A percentile compares a stretch with the other conserved stretches of the same genome.
Conservation (phyloP, 257 asterid genomes). For the Capsicum baccatum region DNA sequence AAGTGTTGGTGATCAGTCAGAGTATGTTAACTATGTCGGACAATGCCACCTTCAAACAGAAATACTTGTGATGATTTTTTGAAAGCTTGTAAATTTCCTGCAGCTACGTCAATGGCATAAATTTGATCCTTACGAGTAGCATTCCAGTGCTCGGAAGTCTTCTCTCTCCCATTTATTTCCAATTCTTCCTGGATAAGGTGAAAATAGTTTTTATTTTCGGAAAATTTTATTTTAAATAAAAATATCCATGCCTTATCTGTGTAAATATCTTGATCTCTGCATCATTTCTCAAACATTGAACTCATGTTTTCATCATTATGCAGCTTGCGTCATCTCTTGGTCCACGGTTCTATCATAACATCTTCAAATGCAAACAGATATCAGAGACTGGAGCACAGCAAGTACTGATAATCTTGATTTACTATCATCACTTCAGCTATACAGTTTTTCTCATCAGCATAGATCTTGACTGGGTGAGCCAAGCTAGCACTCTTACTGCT, state of each 20-base stretch:
- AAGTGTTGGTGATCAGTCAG: constrained; percentile 99
- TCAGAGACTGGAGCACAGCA: constrained; percentile 99
- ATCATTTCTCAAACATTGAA: constrained; percentile 20
- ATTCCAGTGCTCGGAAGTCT: constrained; percentile 96
- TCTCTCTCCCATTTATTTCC: constrained; percentile 92
- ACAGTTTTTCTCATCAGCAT: constrained; percentile 6
- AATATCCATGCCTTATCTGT: neutral
- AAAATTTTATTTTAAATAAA: neutral
- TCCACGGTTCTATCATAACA: constrained; percentile 90
- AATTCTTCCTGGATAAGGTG: constrained; percentile 90
- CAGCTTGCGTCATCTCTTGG: constrained; percentile 97
- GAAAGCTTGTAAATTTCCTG: constrained; percentile 44
- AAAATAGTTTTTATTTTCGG: constrained; percentile 22
- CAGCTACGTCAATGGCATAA: constrained; percentile 95
- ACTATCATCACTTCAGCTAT: constrained; percentile 12
- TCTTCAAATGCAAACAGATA: constrained; percentile 97
- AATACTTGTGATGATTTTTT: constrained; percentile 19
- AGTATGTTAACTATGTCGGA: constrained; percentile 54
- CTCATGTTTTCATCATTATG: constrained; percentile 36
- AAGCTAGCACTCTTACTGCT: neutral
- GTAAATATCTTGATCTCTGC: constrained; percentile 20
- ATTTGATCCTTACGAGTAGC: constrained; percentile 76
- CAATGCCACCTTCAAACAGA: constrained; percentile 19
- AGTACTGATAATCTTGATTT: constrained; percentile 46
- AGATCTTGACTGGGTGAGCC: constrained; percentile 11